Evolutionary conservation across 2,329 filamentous ascomycete species (phyloP).

Genomic region (Penicillium sp.): DNA sequence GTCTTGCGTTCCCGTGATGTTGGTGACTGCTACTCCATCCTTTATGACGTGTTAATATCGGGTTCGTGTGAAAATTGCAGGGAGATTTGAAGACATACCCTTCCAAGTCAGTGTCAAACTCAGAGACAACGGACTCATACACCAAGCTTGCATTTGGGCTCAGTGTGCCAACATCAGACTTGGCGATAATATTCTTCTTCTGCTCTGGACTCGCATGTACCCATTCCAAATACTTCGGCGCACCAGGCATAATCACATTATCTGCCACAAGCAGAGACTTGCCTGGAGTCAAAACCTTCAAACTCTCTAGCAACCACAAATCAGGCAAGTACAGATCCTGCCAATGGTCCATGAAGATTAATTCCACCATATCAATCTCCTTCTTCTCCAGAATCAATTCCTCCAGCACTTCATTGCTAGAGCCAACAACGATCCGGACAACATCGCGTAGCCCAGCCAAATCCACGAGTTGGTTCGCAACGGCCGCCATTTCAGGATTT

Average conservation of each 20-base stretch:
- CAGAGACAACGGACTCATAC: constrained; percentile 9
- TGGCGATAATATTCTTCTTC: constrained; percentile 11
- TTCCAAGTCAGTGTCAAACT: constrained; percentile 15
- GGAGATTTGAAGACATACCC: constrained; percentile 4
- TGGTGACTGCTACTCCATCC: neutral
- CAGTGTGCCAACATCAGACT: neutral
- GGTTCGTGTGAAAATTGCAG: no score
- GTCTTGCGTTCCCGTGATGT: neutral
- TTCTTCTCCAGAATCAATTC: constrained; percentile 57
- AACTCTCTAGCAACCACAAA: constrained; percentile 70
- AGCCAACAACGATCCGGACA: constrained; percentile 67
- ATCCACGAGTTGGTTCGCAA: constrained; percentile 64
- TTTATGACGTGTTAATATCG: neutral
- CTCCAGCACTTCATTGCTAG: constrained; percentile 61
- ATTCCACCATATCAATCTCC: constrained; percentile 58
- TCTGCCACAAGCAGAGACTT: constrained; percentile 15
- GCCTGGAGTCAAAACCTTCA: constrained; percentile 62
- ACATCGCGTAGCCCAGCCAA: constrained; percentile 67
- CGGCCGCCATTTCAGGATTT: constrained; percentile 68
- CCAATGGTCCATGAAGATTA: constrained; percentile 76
- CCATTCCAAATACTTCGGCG: constrained; percentile 18
- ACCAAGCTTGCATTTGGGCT: constrained; percentile 11
- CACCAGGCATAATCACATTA: constrained; percentile 21
- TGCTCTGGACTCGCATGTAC: constrained; percentile 10
- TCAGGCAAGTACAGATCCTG: constrained; percentile 72